Conservation (phyloP, 179 eudicot genomes). For the Camellia oleifera region DNA sequence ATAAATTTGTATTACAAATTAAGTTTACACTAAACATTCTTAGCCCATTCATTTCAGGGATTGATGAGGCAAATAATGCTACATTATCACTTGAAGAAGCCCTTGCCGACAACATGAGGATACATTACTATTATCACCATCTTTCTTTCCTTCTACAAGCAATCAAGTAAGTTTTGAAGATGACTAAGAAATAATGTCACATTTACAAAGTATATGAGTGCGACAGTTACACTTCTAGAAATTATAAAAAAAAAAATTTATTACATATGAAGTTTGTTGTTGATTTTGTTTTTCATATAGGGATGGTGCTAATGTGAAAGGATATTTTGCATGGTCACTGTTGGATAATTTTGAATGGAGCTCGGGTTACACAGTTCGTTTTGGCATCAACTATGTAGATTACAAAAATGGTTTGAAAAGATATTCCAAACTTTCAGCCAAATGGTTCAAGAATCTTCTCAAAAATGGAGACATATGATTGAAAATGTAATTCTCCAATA, state of each 20-base stretch:
- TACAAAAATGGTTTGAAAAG: neutral
- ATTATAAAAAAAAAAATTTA: too few species aligned
- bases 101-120: neutral
- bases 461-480: too few species aligned
- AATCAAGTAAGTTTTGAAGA: too few species aligned
- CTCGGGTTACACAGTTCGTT: slow-evolving; percentile 23
- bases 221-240: too few species aligned
- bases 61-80: neutral
- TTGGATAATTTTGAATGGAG: slow-evolving; percentile 31
- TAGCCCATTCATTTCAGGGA: neutral
- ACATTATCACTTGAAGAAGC: too few species aligned
- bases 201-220: too few species aligned
- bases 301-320: neutral
- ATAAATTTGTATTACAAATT: neutral
- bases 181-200: too few species aligned
- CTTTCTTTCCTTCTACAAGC: neutral
- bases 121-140: slow-evolving; percentile 10
- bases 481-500: neutral
- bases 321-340: neutral
- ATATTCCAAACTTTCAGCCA: too few species aligned
- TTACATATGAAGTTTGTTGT: slow-evolving; percentile 4
- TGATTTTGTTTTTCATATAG: neutral
- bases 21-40: neutral
- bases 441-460: too few species aligned
- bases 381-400: slow-evolving; percentile 23